Evolutionary conservation across 164 flowering plant species (phyloP).

Genomic region (Santalum album): DNA sequence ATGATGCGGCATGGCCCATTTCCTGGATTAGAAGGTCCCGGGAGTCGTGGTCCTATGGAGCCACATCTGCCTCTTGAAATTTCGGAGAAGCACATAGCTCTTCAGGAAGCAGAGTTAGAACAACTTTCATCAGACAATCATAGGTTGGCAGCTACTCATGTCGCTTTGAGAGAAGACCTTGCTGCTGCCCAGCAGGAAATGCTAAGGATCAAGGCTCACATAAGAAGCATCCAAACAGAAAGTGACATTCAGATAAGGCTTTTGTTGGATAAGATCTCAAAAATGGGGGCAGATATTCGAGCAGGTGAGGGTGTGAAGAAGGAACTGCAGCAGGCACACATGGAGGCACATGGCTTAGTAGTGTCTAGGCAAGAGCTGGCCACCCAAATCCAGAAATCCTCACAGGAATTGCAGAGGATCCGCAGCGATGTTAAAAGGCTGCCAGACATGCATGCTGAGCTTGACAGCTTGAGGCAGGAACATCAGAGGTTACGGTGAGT

Average conservation of each 20-base stretch:
- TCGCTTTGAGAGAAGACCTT: slow-evolving; percentile 53
- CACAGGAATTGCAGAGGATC: slow-evolving; percentile 47
- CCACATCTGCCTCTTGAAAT: slow-evolving; percentile 27
- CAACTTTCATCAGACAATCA: slow-evolving; percentile 57
- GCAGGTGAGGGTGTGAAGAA: slow-evolving; percentile 54
- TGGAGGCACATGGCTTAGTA: slow-evolving; percentile 58
- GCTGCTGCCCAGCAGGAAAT: slow-evolving; percentile 47
- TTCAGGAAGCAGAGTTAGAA: slow-evolving; percentile 62
- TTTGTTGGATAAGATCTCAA: slow-evolving; percentile 59
- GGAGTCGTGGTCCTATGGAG: slow-evolving; percentile 24
- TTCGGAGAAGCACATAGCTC: slow-evolving; percentile 43
- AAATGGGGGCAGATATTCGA: slow-evolving; percentile 56
- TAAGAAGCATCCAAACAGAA: slow-evolving; percentile 62
- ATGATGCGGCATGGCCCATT: slow-evolving; percentile 57
- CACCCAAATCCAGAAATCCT: slow-evolving; percentile 34
- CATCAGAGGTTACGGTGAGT: slow-evolving; percentile 71
- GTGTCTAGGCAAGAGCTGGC: slow-evolving; percentile 43
- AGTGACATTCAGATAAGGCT: slow-evolving; percentile 70
- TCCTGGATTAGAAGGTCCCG: slow-evolving; percentile 24
- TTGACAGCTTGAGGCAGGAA: slow-evolving; percentile 56
- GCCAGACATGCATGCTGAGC: slow-evolving; percentile 56
- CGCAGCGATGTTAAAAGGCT: slow-evolving; percentile 34
- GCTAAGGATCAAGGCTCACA: slow-evolving; percentile 49
- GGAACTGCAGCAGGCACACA: slow-evolving; percentile 59
- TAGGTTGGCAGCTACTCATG: slow-evolving; percentile 51